Base-by-base conservation (phyloP, 192 early-diverging fungal genomes). In the Backusella sp. region DNA sequence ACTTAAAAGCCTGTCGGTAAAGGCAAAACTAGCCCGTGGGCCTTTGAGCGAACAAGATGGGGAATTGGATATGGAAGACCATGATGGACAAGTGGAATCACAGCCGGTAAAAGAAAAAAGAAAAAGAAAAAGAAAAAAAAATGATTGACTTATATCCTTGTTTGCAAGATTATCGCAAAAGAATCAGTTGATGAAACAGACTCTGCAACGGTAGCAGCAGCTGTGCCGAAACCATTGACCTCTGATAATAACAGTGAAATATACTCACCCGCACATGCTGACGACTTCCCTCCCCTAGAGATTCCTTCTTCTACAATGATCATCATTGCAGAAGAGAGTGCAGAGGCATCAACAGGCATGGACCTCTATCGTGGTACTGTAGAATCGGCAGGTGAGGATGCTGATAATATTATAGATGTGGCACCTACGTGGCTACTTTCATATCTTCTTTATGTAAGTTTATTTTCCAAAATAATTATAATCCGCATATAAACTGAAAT, bases 391-490 rank as follows among this genome's bases (percentile, higher is more conserved):
- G 90, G 69, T 2, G 73, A 80, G 8, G 88, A 88, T 53, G 80
- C 79, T 41, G 79, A 82, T 14, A 66, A 79, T 7, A 75, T 98
- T 69, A 88, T 94, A 41, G 84, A 92, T 69, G 86, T 87, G 14
- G 88, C 96, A 41, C 98, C 96, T 0, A 77, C 84, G 23, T 99
- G 98, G 98, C 79, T 98, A 36, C 80, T 91, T 1, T 93, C 95
- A n/a, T 91, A 92, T 70, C 77, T 98, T 37, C 85, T 96, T 26
- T 84, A 86, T 46, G 85, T 84, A 78, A 34, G 83, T 87, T 30
- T 32, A 32, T 32, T 19, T 49, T 39, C 9, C 37, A 39, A 39
- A 39, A 39, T 12, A 0, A 12, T 39, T 6, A 39, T 39, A 8
- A 39, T 11, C 2, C 37, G 3, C 11, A 8, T 39, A 12, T 39